Conservation (phyloP, 768 basidiomycete species). For the Boletus subcaerulescens region DNA sequence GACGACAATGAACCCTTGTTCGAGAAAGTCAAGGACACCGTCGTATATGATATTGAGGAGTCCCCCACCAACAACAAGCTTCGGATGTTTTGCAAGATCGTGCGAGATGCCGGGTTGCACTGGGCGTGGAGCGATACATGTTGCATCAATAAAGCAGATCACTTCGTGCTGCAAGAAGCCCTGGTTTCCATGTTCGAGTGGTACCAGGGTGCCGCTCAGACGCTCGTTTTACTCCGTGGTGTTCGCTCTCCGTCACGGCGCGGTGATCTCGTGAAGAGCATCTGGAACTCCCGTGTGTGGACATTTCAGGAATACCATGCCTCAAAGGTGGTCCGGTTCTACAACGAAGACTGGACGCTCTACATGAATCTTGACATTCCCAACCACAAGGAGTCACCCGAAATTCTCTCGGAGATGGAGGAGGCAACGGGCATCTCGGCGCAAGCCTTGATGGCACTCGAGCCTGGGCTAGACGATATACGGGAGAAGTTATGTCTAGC, state of each 20-base stretch:
- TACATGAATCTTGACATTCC: no score
- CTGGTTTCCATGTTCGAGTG: neutral
- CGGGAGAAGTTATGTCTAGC: no score
- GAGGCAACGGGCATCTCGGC: no score
- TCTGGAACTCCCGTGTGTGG: neutral
- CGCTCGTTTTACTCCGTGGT: neutral
- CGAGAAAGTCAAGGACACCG: neutral
- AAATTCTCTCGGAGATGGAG: no score
- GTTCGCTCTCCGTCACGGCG: neutral
- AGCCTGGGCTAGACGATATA: no score
- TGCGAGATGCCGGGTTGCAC: neutral
- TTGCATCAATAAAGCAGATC: neutral
- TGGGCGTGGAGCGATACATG: neutral
- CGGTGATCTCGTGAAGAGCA: neutral
- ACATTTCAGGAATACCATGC: no score
- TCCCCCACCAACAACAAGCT: neutral
- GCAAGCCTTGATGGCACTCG: no score
- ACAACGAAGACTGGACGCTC: no score
- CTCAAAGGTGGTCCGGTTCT: no score
- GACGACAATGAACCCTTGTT: neutral
- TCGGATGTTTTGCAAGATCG: neutral
- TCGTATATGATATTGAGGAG: neutral
- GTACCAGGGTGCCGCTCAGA: neutral
- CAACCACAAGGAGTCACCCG: no score
- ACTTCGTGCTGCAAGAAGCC: neutral